Evolutionary conservation across 2,329 filamentous ascomycete species (phyloP), one percentile per base, ranked within the genome.

Genomic region (Fusarium siculi): DNA sequence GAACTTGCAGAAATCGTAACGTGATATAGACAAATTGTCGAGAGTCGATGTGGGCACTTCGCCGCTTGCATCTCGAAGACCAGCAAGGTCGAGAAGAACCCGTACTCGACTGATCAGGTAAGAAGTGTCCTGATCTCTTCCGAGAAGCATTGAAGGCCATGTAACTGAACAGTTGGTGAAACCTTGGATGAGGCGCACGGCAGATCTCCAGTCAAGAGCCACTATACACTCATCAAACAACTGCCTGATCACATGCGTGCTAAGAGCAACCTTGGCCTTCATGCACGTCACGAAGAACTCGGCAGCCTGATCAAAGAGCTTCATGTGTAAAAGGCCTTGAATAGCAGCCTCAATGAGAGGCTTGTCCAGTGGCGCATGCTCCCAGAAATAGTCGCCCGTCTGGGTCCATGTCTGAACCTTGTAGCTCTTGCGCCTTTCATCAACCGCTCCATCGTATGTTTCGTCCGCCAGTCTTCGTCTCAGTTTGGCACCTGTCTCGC

Each of bases 241-340:
- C 23, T 82, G 79, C 49, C 73, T 77, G n/a, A 84, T 75, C 2
- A 81, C 73, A 23, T 78, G 73, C 6, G 74, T 70, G 63, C 80
- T 79, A 54, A 85, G 54, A 1, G 64, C 54, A 25, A 83, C 78
- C 8, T 80, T 80, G 19, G 81, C 76, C 46, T 79, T 74, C 44
- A 88, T 76, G 46, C 81, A 83, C 2, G 81, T 76, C 42, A 83
- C 75, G 43, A 87, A 82, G 18, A 87, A 80, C 7, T 77, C 75
- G 21, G 82, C 83, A 6, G 86, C 87, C 40, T 87, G 81, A 18
- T 82, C 81, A 36, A 86, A 80, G 43, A 84, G 80, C 63, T 81
- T 82, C 46, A 88, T 86, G 43, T 84, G 81, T 15, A 90, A 76
- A 56, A 90, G 81, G 4, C 86, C 85, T 43, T 81, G 75, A 30